A percentile compares a stretch with the other conserved stretches of the same genome.
These are phyloP conservation scores for Eimeria brunetti DNA, from an alignment of 169 alveolate species.

Conservation along the genomic window DNA sequence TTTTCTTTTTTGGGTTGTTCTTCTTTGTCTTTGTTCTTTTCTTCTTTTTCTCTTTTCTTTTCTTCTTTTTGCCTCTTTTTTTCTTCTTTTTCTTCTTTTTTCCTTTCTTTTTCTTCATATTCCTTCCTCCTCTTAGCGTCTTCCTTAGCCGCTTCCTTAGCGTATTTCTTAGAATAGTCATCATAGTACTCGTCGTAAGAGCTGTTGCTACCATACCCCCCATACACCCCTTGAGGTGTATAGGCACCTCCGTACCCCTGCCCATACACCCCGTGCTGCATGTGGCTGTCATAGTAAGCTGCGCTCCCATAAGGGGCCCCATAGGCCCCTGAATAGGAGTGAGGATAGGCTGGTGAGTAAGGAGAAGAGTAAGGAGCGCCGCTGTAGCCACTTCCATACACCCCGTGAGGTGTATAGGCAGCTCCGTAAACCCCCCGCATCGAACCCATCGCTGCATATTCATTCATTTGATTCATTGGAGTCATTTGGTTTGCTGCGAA, in stretches of 20 bases:
- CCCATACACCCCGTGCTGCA: constrained; percentile 6
- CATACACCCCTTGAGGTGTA: not conserved
- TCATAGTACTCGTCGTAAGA: not conserved
- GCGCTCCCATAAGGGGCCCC: not conserved
- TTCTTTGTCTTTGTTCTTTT: not conserved
- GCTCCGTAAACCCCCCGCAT: not conserved
- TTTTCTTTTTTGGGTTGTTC: not conserved
- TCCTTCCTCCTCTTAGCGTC: not conserved
- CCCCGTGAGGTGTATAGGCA: no score
- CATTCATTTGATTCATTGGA: no score
- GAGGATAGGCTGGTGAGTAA: no score
- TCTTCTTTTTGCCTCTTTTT: not conserved
- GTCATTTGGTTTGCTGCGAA: not conserved
- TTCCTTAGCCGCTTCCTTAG: constrained; percentile 35
- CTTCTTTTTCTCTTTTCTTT: not conserved
- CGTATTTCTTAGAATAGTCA: not conserved
- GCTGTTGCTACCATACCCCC: not conserved
- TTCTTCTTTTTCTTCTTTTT: not conserved
- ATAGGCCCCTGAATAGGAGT: no score
- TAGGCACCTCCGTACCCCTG: constrained; percentile 5
- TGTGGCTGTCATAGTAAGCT: not conserved
- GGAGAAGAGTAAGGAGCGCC: no score
- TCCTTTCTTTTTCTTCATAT: not conserved
- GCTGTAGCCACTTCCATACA: no score
- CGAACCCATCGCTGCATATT: constrained; percentile 4